Evolutionary conservation across 305 asterid species (phyloP), one percentile per base, ranked within the genome.

Genomic region (Plantago lanceolata): DNA sequence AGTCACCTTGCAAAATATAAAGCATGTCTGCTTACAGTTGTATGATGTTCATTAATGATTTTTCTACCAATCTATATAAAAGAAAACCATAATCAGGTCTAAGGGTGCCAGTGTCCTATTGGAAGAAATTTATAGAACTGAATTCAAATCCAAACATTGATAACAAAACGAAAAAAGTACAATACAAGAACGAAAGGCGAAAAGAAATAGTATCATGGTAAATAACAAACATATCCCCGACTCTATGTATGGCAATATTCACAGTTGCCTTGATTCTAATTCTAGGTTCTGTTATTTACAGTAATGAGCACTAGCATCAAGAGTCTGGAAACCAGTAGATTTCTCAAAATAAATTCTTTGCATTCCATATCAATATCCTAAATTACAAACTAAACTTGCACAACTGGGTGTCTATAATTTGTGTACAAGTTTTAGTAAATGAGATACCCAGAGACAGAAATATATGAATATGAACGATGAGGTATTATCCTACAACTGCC

Each of bases 1-100:
- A 7, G 47, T 50, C 28, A 44, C 50, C 55, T 45, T 50, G 28
- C 52, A 16, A 57, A 52, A 50, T 55, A 63, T 40, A 45, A 52
- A 49, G 6, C 44, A 19, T 71, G 18, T 68, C 68, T 24, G 20
- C 48, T 48, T 33, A 35, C 43, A 35, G 11, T 11, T 35, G 43
- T 35, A 35, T 13, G 16, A 11, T 40, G 16, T 40, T 40, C 16
- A 40, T 13, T 37, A 13, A 40, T 37, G 45, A 11, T 8, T 37
- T 8, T 8, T 8, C 9, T 37, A 37, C 45, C 45, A 37, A 37
- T 37, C 45, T 37, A 37, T 37, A 11, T 40, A 40, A 40, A 0
- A 40, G 12, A 8, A 12, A 40, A 40, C 47, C 47, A 11, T 37
- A 13, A 40, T 40, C 16, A 40, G 47, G 16, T 37, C 44, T 37